phyloP scores from a whole-genome alignment of 1,139 yeast genomes.

The Blastobotrys serpentis region DNA sequence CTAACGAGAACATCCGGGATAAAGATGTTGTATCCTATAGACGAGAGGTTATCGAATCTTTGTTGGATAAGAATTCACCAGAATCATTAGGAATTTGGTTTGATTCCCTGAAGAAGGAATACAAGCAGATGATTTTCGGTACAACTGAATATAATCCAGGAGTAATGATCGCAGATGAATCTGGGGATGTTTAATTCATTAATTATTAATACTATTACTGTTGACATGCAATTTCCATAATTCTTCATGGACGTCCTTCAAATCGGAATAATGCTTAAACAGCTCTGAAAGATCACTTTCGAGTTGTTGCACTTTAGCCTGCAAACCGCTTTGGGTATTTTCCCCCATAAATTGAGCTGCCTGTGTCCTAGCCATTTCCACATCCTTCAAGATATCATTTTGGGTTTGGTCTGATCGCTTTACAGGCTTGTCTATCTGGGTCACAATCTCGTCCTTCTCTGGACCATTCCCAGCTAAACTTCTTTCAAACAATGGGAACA shows the following conservation, averaged over 20 bases:
- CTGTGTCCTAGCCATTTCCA: constrained; percentile 19
- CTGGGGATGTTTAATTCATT: constrained; percentile 18
- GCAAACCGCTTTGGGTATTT: constrained; percentile 26
- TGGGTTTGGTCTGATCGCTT: not conserved
- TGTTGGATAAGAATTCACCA: constrained; percentile 22
- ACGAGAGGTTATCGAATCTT: constrained; percentile 27
- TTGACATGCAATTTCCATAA: constrained; percentile 30
- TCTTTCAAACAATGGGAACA: constrained; percentile 33
- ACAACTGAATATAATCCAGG: constrained; percentile 21
- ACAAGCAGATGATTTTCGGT: constrained; percentile 25
- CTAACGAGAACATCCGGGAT: constrained; percentile 26
- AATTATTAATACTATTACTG: constrained; percentile 7
- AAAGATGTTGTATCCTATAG: constrained; percentile 24
- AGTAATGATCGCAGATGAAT: constrained; percentile 26
- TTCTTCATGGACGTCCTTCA: constrained; percentile 30
- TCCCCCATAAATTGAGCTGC: constrained; percentile 22
- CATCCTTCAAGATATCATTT: constrained; percentile 11
- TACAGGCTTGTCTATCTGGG: constrained; percentile 19
- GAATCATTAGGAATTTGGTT: constrained; percentile 27
- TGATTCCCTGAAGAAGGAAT: constrained; percentile 24
- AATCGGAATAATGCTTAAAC: constrained; percentile 24
- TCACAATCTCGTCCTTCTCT: constrained; percentile 28
- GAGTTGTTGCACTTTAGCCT: constrained; percentile 26
- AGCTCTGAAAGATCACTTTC: constrained; percentile 29
- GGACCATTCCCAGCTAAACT: constrained; percentile 24